Evolutionary conservation across 1,139 yeast species (phyloP), one percentile per base, ranked within the genome.

Genomic region (Taphrina communis): DNA sequence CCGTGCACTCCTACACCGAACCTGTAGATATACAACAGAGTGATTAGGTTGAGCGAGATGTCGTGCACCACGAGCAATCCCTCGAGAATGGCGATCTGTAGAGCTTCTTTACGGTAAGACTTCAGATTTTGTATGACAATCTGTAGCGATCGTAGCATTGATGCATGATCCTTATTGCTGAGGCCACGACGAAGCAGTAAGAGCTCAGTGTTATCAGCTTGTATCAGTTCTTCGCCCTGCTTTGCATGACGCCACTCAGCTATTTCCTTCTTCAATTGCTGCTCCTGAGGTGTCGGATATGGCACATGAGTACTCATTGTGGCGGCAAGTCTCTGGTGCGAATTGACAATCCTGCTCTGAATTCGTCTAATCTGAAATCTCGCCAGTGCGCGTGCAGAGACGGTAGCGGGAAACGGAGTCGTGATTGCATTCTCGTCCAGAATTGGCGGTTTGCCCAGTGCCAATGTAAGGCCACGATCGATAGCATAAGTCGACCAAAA

Each of bases 21-120:
- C 21, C 48, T 46, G 56, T 44, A 55, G 17, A 63, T 48, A 42
- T 63, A 63, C 25, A 63, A 17, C 17, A 63, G 51, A n/a, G 67
- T 63, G 38, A 63, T 44, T 9, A 36, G 31, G 21, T 63, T 63
- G 38, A 63, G 36, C 11, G 56, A 55, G 14, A 63, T 38, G 21
- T 44, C 61, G 48, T 63, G 67, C n/a, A 36, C 52, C 36, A 63
- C 61, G 31, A 55, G 48, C 36, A 55, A 19, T 9, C 67, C 67
- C 38, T 63, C 67, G 39, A 63, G 60, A 11, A 63, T 55, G 19
- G 67, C 61, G 17, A 63, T 53, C 53, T 63, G 61, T 11, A 56
- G 21, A 21, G 61, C 67, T 38, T 53, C 61, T 6, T 38, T 14
- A 4, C 21, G 39, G 41, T 63, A 63, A 11, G 44, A 25, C 41